Evolutionary conservation across 805 yeast species (phyloP).

Genomic region (Isabelozyma pseudorhagii): DNA sequence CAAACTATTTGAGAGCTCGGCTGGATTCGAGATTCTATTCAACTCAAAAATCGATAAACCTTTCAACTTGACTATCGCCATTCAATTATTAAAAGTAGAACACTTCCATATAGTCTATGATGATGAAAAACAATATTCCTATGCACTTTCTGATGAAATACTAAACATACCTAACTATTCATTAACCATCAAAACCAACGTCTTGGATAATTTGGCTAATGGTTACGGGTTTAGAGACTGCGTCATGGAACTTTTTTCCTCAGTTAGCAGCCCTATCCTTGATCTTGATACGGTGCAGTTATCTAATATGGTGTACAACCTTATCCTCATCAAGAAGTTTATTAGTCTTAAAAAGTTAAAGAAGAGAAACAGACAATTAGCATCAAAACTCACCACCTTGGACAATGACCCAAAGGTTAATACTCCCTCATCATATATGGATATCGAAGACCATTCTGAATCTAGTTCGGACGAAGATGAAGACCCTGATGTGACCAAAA

Average conservation of each 20-base stretch:
- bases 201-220: slow-evolving; percentile 26
- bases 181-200: slow-evolving; percentile 32
- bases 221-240: slow-evolving; percentile 37
- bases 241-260: slow-evolving; percentile 33
- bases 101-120: slow-evolving; percentile 10
- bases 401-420: background rate
- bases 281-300: slow-evolving; percentile 33
- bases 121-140: slow-evolving; percentile 3
- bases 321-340: slow-evolving; percentile 26
- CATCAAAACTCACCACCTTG: background rate
- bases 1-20: slow-evolving; percentile 20
- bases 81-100: slow-evolving; percentile 28
- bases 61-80: slow-evolving; percentile 27
- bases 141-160: slow-evolving; percentile 19
- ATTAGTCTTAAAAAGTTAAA: slow-evolving; percentile 15
- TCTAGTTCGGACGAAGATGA: slow-evolving; percentile 1
- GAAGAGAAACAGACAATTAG: background rate
- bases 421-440: background rate
- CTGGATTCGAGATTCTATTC: slow-evolving; percentile 40
- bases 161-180: slow-evolving; percentile 33
- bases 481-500: slow-evolving; percentile 7
- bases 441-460: background rate
- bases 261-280: slow-evolving; percentile 36
- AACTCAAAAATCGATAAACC: slow-evolving; percentile 28
- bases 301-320: slow-evolving; percentile 30